phyloP scores from a whole-genome alignment of 2,329 filamentous ascomycete genomes.

The Alternaria arborescens region DNA sequence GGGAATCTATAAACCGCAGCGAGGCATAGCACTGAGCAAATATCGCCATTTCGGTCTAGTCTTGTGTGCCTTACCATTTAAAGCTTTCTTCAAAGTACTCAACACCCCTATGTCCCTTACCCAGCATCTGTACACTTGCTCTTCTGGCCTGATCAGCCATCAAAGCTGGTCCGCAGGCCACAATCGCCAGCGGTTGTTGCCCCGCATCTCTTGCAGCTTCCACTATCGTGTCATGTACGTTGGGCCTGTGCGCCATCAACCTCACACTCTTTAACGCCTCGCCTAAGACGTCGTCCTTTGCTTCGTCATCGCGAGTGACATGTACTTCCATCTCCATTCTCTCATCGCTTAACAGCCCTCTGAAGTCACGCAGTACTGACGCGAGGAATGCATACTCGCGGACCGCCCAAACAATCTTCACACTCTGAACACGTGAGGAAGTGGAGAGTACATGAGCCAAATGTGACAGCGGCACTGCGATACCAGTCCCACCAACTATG shows the following conservation, averaged over 20 bases:
- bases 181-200: constrained; percentile 45
- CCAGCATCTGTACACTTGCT: constrained; percentile 50
- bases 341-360: constrained; percentile 30
- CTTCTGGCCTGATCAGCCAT: constrained; percentile 58
- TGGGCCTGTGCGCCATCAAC: constrained; percentile 50
- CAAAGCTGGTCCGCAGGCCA: constrained; percentile 56
- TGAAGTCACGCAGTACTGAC: constrained; percentile 36
- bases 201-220: constrained; percentile 43
- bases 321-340: constrained; percentile 39
- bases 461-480: constrained; percentile 46
- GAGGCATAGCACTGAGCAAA: not conserved
- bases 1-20: not conserved
- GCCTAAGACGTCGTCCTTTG: constrained; percentile 30
- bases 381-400: constrained; percentile 42
- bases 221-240: constrained; percentile 48
- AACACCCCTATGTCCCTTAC: constrained; percentile 37
- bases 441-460: constrained; percentile 27
- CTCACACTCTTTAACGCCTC: constrained; percentile 30
- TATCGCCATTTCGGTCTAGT: not conserved
- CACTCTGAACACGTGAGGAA: constrained; percentile 21
- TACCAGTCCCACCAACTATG: constrained; percentile 48
- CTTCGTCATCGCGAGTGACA: constrained; percentile 36
- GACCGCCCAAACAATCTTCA: constrained; percentile 48
- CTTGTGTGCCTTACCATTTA: constrained; percentile 47
- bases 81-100: constrained; percentile 61